A percentile compares a stretch with the other conserved stretches of the same genome.
Evolutionary conservation across 2,329 filamentous ascomycete species (phyloP).

Genomic region (Aspergillus flavus): DNA sequence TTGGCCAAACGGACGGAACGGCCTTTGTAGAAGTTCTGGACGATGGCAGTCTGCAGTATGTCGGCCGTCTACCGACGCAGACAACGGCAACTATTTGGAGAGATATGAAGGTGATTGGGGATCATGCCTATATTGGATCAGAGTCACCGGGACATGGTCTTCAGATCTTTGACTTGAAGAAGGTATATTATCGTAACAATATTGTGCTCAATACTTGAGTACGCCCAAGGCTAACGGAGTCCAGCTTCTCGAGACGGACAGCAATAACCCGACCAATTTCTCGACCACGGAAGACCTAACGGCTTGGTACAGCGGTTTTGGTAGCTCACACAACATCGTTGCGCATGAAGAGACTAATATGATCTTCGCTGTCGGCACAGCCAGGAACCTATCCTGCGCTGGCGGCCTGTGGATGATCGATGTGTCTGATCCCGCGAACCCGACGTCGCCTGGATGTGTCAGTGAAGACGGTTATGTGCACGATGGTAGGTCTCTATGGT

Average conservation of each 20-base stretch:
- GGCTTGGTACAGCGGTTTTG: constrained; percentile 21
- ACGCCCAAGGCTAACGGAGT: not conserved
- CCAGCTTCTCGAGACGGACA: constrained; percentile 5
- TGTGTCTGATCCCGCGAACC: constrained; percentile 21
- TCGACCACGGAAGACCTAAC: constrained; percentile 14
- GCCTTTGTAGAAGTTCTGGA: constrained; percentile 20
- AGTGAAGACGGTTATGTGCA: constrained; percentile 24
- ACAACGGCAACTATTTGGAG: constrained; percentile 17
- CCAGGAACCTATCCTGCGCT: constrained; percentile 15
- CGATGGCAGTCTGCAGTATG: constrained; percentile 20
- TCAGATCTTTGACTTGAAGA: constrained; percentile 23
- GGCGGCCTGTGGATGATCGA: constrained; percentile 25
- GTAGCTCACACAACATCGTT: constrained; percentile 25
- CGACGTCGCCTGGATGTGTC: constrained; percentile 20
- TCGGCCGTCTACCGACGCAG: constrained; percentile 21
- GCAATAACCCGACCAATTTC: constrained; percentile 14
- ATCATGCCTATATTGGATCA: constrained; percentile 23
- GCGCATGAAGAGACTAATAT: constrained; percentile 20
- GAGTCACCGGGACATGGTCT: constrained; percentile 21
- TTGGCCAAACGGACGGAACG: constrained; percentile 22
- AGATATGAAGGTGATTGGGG: constrained; percentile 22
- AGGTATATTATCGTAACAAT: constrained; percentile 8
- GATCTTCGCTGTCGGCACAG: constrained; percentile 22
- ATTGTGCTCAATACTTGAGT: too few species aligned
- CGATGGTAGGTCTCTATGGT: constrained; percentile 11